phyloP scores from a whole-genome alignment of 768 basidiomycete species.

The Lentinula sp. region DNA sequence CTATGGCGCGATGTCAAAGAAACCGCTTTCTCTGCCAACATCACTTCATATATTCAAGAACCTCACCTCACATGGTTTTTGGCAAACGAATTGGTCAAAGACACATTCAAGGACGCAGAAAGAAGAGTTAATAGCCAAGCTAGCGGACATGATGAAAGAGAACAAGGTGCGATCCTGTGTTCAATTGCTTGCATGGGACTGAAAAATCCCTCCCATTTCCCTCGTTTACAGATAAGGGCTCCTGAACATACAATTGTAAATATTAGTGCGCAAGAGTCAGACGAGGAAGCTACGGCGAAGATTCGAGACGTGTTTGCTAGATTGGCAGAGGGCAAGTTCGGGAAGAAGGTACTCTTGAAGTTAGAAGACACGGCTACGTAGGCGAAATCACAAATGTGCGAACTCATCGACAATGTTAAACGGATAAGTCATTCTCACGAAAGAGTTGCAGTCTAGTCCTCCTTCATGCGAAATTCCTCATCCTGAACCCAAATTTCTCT shows the following conservation, averaged over 20 bases:
- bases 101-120: constrained; percentile 42
- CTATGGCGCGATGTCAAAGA: constrained; percentile 88
- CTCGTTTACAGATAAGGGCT: constrained; percentile 44
- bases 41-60: constrained; percentile 84
- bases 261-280: constrained; percentile 32
- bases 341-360: constrained; percentile 37
- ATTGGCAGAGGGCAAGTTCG: constrained; percentile 28
- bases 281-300: constrained; percentile 34
- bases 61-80: constrained; percentile 69
- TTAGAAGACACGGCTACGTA: constrained; percentile 18
- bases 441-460: no score
- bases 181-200: neutral
- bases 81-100: constrained; percentile 70
- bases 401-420: no score
- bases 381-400: neutral
- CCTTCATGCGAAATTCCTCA: no score
- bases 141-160: constrained; percentile 47
- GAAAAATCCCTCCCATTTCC: neutral
- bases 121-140: constrained; percentile 39
- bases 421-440: no score
- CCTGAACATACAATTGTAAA: constrained; percentile 66
- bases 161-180: constrained; percentile 36
- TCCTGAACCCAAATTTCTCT: no score
- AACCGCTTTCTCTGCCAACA: constrained; percentile 70
- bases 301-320: constrained; percentile 42